These are phyloP conservation scores for Aspergillus diversus DNA, from an alignment of 495 filamentous ascomycete genomes.

Conservation along the genomic window DNA sequence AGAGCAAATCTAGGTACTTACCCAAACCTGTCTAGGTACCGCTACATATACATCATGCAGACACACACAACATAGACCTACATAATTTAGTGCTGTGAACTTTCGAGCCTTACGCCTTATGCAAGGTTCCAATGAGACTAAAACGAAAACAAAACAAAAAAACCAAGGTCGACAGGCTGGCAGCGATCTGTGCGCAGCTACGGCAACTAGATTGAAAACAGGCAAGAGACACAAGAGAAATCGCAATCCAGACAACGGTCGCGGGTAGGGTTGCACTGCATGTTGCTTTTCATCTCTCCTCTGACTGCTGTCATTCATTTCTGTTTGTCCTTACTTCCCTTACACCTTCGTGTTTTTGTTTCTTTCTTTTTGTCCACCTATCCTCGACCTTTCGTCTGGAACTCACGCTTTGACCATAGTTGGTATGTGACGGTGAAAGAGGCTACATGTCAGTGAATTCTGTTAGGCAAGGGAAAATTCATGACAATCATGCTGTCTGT, in stretches of 20 bases:
- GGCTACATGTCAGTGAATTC: too few relatives aligned
- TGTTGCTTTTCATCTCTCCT: too few relatives aligned
- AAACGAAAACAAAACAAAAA: too few relatives aligned
- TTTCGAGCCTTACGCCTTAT: neutral
- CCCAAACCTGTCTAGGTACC: neutral
- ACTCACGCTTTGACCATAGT: too few relatives aligned
- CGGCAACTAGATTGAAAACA: neutral
- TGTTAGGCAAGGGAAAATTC: too few relatives aligned
- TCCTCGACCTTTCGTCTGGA: neutral
- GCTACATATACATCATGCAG: neutral
- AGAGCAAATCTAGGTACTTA: neutral
- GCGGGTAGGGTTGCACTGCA: neutral
- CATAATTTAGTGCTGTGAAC: neutral
- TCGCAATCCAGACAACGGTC: neutral
- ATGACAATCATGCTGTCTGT: too few relatives aligned
- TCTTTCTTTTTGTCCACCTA: neutral
- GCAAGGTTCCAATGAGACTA: neutral
- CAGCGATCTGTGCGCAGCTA: neutral
- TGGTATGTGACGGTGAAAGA: too few relatives aligned
- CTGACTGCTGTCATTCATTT: too few relatives aligned
- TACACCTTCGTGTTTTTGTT: neutral
- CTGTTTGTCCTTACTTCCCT: neutral
- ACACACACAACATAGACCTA: neutral
- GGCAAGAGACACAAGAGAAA: neutral
- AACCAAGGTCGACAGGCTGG: neutral